phyloP scores from a whole-genome alignment of 2,329 filamentous ascomycete species.

The Annulohypoxylon truncatum region DNA sequence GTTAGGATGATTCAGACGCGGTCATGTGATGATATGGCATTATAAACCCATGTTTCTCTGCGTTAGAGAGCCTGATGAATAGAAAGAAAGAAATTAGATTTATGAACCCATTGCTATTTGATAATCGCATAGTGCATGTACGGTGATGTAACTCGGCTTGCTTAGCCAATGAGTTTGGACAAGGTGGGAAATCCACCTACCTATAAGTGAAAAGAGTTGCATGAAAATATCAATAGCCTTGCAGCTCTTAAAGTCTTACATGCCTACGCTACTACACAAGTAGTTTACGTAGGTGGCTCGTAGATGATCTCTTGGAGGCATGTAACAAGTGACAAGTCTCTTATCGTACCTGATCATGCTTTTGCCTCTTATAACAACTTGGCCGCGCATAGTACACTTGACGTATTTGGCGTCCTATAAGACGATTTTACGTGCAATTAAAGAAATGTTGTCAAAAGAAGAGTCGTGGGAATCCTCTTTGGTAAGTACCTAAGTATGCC shows the following conservation, averaged over 20 bases:
- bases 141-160: not conserved
- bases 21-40: conserved; percentile 31
- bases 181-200: not conserved
- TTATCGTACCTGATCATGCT: not conserved
- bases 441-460: conserved; percentile 15
- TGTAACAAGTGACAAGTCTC: not conserved
- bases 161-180: conserved; percentile 3
- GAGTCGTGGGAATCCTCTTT: conserved; percentile 6
- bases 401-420: conserved; percentile 5
- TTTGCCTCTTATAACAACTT: not conserved
- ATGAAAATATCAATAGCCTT: conserved; percentile 14
- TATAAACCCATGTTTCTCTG: conserved; percentile 18
- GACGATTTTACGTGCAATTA: conserved; percentile 6
- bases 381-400: not conserved
- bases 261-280: not conserved
- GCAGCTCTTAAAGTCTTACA: conserved; percentile 6
- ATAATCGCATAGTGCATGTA: not conserved
- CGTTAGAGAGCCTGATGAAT: conserved; percentile 37
- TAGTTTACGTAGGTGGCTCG: not conserved
- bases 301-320: not conserved
- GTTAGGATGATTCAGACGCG: conserved; percentile 38
- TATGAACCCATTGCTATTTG: conserved; percentile 11
- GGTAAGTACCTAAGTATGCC: not conserved
- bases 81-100: conserved; percentile 39
- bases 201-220: not conserved